Evolutionary conservation across 2,329 filamentous ascomycete genomes (phyloP), one percentile per base, ranked within the genome.

Genomic region (Pseudogymnoascus sp.): DNA sequence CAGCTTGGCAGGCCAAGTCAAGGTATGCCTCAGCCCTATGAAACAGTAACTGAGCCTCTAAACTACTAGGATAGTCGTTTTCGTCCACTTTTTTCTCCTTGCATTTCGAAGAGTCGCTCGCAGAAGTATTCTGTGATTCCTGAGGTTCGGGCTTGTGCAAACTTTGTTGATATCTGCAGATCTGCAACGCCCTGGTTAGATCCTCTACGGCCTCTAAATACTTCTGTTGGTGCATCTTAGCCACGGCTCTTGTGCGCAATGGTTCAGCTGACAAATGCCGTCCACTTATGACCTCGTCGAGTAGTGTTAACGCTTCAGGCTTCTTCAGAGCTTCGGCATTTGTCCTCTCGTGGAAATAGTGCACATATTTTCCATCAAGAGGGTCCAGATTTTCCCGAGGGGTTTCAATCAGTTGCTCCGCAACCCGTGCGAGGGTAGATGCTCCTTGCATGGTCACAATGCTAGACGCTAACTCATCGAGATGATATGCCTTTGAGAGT

Each of bases 291-390:
- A 93, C 84, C 38, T 89, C 83, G 71, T 87, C 80, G 67, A 96
- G 74, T 3, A 86, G 81, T 61, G 83, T 77, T 63, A 93, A 75
- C 66, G 84, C 87, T 7, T 89, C 93, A 69, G 83, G 87, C 70
- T 90, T 84, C 37, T 86, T 88, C 72, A 95, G 78, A 72, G 89
- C 86, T 43, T 88, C 79, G 41, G 86, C 89, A 1, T 90, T 89
- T 26, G 95, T 93, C 82, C 93, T 95, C 76, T 96, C 90, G 75
- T 93, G 90, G 74, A 96, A 96, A 77, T 93, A 95, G 72, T 95
- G 89, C n/a, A 95, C 91, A 72, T 95, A 95, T 74, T 88, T 89
- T 28, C 90, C 91, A 70, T 95, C 89, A 26, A 56, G n/a, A 46
- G 80, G 75, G 70, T 92, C 86, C 60, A 81, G 73, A n/a, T 84